phyloP scores from a whole-genome alignment of 805 yeast genomes.

The Suhomyces sp. region DNA sequence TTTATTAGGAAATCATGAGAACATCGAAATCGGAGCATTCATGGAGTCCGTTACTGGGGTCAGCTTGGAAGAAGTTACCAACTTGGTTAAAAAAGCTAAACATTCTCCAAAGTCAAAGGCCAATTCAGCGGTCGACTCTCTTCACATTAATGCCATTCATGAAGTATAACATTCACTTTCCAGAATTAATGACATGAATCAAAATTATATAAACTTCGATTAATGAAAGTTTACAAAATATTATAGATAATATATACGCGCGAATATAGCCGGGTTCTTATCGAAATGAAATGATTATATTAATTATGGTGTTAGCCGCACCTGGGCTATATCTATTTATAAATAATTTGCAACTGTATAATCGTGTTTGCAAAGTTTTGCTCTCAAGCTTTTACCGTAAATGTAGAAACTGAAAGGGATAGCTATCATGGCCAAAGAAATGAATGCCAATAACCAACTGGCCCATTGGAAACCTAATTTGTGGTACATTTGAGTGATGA shows the following conservation, averaged over 20 bases:
- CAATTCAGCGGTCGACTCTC: not conserved
- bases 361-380: constrained; percentile 65
- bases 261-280: too few species aligned
- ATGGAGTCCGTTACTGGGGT: constrained; percentile 56
- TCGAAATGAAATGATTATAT: too few species aligned
- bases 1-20: constrained; percentile 80
- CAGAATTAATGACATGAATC: too few species aligned
- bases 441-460: constrained; percentile 72
- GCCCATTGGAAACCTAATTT: constrained; percentile 79
- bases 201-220: too few species aligned
- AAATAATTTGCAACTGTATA: constrained; percentile 32
- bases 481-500: constrained; percentile 78
- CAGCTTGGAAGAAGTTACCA: constrained; percentile 50
- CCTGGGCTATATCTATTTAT: not conserved
- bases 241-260: too few species aligned
- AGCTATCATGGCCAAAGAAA: constrained; percentile 71
- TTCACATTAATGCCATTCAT: not conserved
- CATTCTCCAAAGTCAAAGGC: constrained; percentile 37
- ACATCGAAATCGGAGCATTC: constrained; percentile 78
- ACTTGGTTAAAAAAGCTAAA: constrained; percentile 47
- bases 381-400: constrained; percentile 65
- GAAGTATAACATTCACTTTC: too few species aligned
- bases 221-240: too few species aligned
- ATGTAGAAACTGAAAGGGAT: constrained; percentile 71
- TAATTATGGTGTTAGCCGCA: too few species aligned